Base-by-base conservation (phyloP, 768 basidiomycete species). In the Tubosaeta brunneosetosa region DNA sequence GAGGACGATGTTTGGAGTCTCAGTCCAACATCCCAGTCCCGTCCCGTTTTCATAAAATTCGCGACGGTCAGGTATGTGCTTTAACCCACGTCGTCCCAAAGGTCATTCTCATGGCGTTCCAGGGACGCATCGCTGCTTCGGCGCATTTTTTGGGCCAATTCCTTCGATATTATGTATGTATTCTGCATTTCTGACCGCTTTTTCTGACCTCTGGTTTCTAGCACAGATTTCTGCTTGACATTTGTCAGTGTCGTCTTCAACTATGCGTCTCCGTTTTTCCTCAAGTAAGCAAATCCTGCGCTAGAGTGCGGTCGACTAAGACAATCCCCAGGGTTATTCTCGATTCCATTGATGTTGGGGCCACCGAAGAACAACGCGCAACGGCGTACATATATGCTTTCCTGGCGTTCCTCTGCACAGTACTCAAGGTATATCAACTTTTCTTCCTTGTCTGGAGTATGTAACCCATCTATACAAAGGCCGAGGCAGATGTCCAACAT, bases 181-280 rank as follows among this genome's bases (percentile, higher is more conserved):
- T 17, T 14, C 27, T 33, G 19, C 44, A 10, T 38, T 25, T 19
- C 22, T 2, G 33, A 17, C 5, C 6, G 11, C 5, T 22, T 29
- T 31, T 47, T 49, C 16, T 51, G 19, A 44, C 1, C 0, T 42
- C 40, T 3, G 26, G 3, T 32, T 38, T 44, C 47, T 40, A 82
- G 80, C 27, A 55, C 90, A 41, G 91, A 94, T 63, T 83, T 85
- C 55, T 13, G 59, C 2, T 70, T 93, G 38, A 90, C 91, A 0
- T 70, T 85, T 53, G 62, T 85, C 51, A 84, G 84, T 58, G 84
- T 93, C 29, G 29, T 79, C 0, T 86, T 91, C 71, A 87, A 86
- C 59, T 95, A 93, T 68, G 77, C 83, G 0, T 80, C 81, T 0
- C 93, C 94, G 7, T 93, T 84, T 73, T 93, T 94, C 73, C 76